Evolutionary conservation across 768 basidiomycete species (phyloP).

Genomic region (Lentinula sp.): DNA sequence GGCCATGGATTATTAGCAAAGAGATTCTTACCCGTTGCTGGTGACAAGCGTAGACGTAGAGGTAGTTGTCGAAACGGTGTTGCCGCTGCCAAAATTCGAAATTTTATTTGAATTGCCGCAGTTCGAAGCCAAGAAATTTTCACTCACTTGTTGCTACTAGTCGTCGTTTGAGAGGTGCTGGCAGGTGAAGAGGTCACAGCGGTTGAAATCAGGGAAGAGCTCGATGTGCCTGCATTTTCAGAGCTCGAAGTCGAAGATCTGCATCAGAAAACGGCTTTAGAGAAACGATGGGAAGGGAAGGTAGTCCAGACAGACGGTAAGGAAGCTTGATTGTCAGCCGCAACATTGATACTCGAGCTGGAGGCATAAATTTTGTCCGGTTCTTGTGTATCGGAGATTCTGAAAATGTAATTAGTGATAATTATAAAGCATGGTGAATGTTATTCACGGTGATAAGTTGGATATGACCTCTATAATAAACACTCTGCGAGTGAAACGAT

Average conservation of each 20-base stretch:
- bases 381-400: neutral
- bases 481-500: neutral
- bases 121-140: neutral
- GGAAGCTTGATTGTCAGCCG: neutral
- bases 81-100: neutral
- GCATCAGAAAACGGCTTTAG: neutral
- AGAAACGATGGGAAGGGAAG: neutral
- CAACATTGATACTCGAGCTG: neutral
- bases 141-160: neutral
- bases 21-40: neutral
- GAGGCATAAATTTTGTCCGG: neutral
- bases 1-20: neutral
- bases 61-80: neutral
- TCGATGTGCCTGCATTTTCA: neutral
- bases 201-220: neutral
- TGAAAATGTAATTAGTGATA: neutral
- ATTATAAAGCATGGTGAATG: neutral
- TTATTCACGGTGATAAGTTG: neutral
- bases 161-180: neutral
- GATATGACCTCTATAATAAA: slow-evolving; percentile 3
- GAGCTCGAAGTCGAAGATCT: neutral
- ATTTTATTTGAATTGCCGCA: neutral
- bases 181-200: neutral
- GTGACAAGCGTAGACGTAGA: neutral
- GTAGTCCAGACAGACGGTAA: neutral